Evolutionary conservation across 2,329 filamentous ascomycete species (phyloP).

Genomic region (Hypoxylon sp.): DNA sequence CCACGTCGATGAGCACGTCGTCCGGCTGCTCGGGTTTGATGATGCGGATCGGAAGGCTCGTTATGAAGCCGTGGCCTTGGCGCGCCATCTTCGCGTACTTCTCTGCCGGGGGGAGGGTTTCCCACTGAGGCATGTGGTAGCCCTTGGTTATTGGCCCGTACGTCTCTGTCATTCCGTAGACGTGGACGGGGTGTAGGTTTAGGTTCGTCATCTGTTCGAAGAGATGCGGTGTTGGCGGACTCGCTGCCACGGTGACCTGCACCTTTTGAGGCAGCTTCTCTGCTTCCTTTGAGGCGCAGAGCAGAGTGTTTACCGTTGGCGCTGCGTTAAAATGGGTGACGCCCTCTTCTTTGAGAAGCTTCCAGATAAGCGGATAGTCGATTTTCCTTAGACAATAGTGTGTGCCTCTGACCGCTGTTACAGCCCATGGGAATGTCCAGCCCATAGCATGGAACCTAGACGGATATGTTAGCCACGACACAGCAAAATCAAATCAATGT

Average conservation of each 20-base stretch:
- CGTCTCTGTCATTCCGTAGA: constrained; percentile 88
- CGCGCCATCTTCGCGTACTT: constrained; percentile 91
- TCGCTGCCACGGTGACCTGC: constrained; percentile 90
- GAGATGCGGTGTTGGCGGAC: constrained; percentile 86
- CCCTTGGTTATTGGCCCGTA: constrained; percentile 97
- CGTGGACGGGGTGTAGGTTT: constrained; percentile 90
- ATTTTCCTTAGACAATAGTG: constrained; percentile 95
- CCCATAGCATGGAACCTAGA: constrained; percentile 71
- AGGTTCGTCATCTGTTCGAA: constrained; percentile 87
- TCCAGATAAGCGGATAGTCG: constrained; percentile 94
- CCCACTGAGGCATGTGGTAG: constrained; percentile 87
- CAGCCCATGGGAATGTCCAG: constrained; percentile 93
- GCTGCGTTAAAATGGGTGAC: constrained; percentile 97
- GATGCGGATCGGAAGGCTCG: constrained; percentile 80
- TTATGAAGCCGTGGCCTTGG: constrained; percentile 91
- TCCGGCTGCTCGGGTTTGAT: constrained; percentile 80
- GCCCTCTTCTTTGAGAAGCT: constrained; percentile 81
- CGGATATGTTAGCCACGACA: constrained; percentile 3
- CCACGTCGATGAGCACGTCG: constrained; percentile 73
- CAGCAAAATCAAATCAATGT: not conserved
- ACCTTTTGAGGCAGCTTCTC: constrained; percentile 74
- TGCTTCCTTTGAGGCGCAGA: constrained; percentile 83
- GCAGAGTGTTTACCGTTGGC: constrained; percentile 92
- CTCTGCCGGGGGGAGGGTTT: constrained; percentile 74
- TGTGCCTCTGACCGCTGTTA: constrained; percentile 93